These are phyloP conservation scores for Chaetomium tenue DNA, from an alignment of 495 filamentous ascomycete genomes.

Conservation along the genomic window DNA sequence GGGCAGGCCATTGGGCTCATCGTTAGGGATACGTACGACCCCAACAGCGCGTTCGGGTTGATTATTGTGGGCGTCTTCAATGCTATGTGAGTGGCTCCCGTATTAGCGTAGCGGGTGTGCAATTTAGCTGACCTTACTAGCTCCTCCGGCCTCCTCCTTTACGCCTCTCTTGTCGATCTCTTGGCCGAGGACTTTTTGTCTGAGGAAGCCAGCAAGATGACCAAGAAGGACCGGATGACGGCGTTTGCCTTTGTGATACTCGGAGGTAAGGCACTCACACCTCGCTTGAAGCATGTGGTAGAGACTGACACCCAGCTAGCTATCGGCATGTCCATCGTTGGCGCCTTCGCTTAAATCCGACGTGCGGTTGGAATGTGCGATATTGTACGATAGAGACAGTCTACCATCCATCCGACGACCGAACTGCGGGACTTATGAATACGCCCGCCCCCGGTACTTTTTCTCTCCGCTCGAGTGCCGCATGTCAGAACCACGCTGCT, in stretches of 20 bases:
- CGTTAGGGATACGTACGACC: constrained; percentile 60
- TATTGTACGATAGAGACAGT: not conserved
- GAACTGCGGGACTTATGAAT: not conserved
- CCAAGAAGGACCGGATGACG: constrained; percentile 44
- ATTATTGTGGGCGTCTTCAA: constrained; percentile 69
- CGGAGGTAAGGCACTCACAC: constrained; percentile 37
- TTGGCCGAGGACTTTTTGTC: constrained; percentile 63
- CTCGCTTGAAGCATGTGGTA: not conserved
- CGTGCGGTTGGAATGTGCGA: not conserved
- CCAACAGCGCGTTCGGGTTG: constrained; percentile 60
- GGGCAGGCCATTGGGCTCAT: constrained; percentile 60
- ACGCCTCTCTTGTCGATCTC: constrained; percentile 61
- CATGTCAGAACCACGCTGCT: too few relatives aligned
- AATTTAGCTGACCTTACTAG: constrained; percentile 31
- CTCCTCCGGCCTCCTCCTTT: constrained; percentile 60
- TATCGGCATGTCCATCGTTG: constrained; percentile 32
- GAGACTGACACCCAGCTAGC: constrained; percentile 29
- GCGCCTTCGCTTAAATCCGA: constrained; percentile 37
- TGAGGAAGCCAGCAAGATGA: constrained; percentile 52
- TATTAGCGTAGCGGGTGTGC: not conserved
- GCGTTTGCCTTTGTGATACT: constrained; percentile 46
- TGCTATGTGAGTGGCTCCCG: constrained; percentile 52
- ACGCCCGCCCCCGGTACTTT: too few relatives aligned
- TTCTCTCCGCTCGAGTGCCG: too few relatives aligned
- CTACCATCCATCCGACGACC: not conserved